A percentile compares a stretch with the other conserved stretches of the same genome.
These are phyloP conservation scores for Populus trichocarpa DNA, from an alignment of 441 rosid genomes.

Conservation along the genomic window DNA sequence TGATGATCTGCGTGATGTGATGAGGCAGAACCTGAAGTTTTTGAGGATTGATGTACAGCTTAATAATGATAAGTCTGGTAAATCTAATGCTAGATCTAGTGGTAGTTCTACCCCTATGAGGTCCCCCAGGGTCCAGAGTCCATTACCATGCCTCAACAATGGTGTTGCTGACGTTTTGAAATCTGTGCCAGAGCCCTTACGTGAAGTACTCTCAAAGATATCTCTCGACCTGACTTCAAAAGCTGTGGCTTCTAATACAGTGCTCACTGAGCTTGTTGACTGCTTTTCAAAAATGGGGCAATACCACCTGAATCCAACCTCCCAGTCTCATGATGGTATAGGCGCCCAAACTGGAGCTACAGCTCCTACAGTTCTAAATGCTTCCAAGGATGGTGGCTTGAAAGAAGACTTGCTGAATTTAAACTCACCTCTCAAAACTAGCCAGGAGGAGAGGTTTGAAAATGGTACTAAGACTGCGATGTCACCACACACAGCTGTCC, in stretches of 20 bases:
- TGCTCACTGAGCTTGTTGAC: conserved; percentile 42
- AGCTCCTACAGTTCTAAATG: conserved; percentile 17
- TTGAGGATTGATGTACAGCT: conserved; percentile 57
- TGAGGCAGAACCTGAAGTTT: conserved; percentile 63
- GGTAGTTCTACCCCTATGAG: conserved; percentile 54
- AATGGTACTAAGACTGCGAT: conserved; percentile 11
- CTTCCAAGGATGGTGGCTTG: conserved; percentile 15
- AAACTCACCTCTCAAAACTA: conserved; percentile 13
- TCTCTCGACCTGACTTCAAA: conserved; percentile 53
- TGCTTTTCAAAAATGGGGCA: conserved; percentile 49
- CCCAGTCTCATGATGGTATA: conserved; percentile 21
- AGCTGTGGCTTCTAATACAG: conserved; percentile 40
- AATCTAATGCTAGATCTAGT: conserved; percentile 37
- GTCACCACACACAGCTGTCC: background rate
- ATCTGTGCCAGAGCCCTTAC: conserved; percentile 57
- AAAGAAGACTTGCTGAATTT: conserved; percentile 15
- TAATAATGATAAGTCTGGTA: conserved; percentile 28
- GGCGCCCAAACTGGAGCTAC: conserved; percentile 19
- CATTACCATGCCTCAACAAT: conserved; percentile 30
- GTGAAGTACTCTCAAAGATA: conserved; percentile 46
- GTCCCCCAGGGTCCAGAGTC: conserved; percentile 36
- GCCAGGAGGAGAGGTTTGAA: conserved; percentile 20
- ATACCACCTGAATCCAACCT: conserved; percentile 16
- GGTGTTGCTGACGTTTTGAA: conserved; percentile 49
- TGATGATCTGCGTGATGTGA: conserved; percentile 66